Percentiles rank a stretch among this genome's conserved stretches.
Evolutionary conservation across 345 rosid genomes (phyloP).

Genomic region (Reutealis trisperma): DNA sequence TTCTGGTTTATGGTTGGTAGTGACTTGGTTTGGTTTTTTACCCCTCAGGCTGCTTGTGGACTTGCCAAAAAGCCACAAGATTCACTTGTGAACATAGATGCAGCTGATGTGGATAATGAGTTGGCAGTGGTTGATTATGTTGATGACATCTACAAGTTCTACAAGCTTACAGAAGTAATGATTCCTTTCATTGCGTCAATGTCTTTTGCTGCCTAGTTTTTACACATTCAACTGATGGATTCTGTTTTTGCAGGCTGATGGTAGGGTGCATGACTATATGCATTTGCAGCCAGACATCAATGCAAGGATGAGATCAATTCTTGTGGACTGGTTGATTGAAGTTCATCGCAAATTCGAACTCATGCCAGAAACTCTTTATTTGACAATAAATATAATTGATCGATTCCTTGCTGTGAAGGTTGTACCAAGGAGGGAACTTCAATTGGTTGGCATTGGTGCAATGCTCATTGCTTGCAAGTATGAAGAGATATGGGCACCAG

Average conservation of each 20-base stretch:
- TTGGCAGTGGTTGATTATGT: slow-evolving; percentile 84
- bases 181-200: neutral
- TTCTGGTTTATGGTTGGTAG: neutral
- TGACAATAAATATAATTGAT: slow-evolving; percentile 74
- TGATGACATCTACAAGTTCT: slow-evolving; percentile 81
- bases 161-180: slow-evolving; percentile 63
- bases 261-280: slow-evolving; percentile 64
- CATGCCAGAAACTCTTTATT: slow-evolving; percentile 82
- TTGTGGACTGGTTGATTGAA: slow-evolving; percentile 85
- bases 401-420: slow-evolving; percentile 63
- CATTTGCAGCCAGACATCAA: slow-evolving; percentile 67
- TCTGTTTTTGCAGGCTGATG: slow-evolving; percentile 44
- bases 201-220: neutral
- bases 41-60: slow-evolving; percentile 56
- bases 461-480: slow-evolving; percentile 93
- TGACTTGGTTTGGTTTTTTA: neutral
- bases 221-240: neutral
- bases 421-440: slow-evolving; percentile 73
- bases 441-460: slow-evolving; percentile 75
- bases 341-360: slow-evolving; percentile 83
- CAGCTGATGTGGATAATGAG: slow-evolving; percentile 58
- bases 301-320: slow-evolving; percentile 81
- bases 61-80: slow-evolving; percentile 40
- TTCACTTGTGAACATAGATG: slow-evolving; percentile 56
- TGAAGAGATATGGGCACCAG: slow-evolving; percentile 96